Evolutionary conservation across 2,329 filamentous ascomycete species (phyloP).

Genomic region (Zymoseptoria brevis): DNA sequence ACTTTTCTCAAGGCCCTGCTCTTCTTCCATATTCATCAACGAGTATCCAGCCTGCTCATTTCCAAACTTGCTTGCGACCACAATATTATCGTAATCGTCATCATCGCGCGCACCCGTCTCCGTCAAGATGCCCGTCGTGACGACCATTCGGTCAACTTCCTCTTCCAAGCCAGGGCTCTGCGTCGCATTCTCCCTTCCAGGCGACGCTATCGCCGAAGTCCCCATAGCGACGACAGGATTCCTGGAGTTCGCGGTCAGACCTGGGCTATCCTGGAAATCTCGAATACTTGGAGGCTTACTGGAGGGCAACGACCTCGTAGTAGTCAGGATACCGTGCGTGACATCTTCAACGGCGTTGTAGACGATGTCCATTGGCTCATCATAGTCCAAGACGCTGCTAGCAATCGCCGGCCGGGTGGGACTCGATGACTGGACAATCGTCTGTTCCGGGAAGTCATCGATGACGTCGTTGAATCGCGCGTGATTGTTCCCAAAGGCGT

Average conservation of each 20-base stretch:
- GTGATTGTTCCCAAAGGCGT: neutral
- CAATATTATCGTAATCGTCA: slow-evolving; percentile 1
- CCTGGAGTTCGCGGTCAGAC: neutral
- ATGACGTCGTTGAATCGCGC: neutral
- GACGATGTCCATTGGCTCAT: slow-evolving; percentile 7
- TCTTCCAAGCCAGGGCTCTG: neutral
- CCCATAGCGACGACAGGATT: neutral
- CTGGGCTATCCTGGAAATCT: neutral
- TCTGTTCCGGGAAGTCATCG: neutral
- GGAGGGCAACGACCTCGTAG: slow-evolving; percentile 14
- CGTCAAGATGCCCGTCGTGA: neutral
- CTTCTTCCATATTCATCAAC: neutral
- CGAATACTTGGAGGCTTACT: slow-evolving; percentile 12
- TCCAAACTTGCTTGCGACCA: neutral
- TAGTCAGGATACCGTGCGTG: slow-evolving; percentile 11
- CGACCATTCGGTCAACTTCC: slow-evolving; percentile 5
- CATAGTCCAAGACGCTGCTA: neutral
- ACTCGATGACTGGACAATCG: neutral
- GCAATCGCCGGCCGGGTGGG: neutral
- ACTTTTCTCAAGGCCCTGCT: neutral
- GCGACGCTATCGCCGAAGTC: neutral
- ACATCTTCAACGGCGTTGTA: slow-evolving; percentile 14
- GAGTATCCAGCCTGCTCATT: neutral
- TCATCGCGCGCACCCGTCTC: neutral
- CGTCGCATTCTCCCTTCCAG: neutral